Base-by-base conservation (phyloP, 257 asterid genomes). In the Scutellaria galericulata region DNA sequence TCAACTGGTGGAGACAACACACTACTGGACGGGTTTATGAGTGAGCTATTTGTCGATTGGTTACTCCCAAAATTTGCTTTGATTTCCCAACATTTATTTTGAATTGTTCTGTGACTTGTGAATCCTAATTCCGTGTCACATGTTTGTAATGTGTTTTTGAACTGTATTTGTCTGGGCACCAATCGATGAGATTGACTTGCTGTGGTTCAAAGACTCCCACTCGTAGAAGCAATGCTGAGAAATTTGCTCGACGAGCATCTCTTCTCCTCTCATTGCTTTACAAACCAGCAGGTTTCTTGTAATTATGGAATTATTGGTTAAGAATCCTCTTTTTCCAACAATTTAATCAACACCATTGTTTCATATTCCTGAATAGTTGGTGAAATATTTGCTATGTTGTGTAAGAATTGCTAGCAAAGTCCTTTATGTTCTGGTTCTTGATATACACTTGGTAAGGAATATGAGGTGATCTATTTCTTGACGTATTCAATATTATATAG, bases 91-190 rank as follows among this genome's bases (percentile, higher is more conserved):
- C 48, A 15, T 14, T 9, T 44, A 48, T 57, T 60, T 66, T 53
- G 56, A 37, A 62, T 69, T 73, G 68, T 74, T 63, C 55, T 40
- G 24, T 74, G 76, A 75, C 69, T 77, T 70, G 77, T 20, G 66
- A 80, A 65, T 51, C 71, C 59, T 44, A 10, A 41, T n/a, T 24
- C 54, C 41, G 50, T 48, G 62, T 72, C 72, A 42, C 71, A 20
- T 69, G 59, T 51, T 73, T 73, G 62, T 52, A 45, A 18, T 74
- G 71, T 70, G 79, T 48, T 66, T 76, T 72, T 75, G 75, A 70
- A 53, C 48, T 75, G 60, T 61, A 65, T 71, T 42, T 46, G 50
- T 70, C 46, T 11, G 56, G 47, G 15, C 18, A 18, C 76, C n/a
- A 68, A 54, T 59, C 66, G 42, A 27, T 56, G 37, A 27, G 44